Base-by-base conservation (phyloP, 2,329 filamentous ascomycete species). In the Orbilia brochopaga region DNA sequence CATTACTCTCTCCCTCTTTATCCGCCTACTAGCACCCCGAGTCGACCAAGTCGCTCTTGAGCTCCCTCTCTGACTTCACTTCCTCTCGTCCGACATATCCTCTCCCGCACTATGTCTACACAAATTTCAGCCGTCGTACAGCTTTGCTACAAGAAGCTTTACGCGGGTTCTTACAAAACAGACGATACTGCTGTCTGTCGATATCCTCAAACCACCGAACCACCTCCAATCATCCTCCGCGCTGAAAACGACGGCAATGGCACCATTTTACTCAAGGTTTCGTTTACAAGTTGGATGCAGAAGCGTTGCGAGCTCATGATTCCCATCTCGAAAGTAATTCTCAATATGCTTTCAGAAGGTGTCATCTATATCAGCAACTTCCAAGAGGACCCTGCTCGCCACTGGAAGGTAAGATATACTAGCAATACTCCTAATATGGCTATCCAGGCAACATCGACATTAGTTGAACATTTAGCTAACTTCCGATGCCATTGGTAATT, bases 231-330 rank as follows among this genome's bases (percentile, higher is more conserved):
- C 15, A 53, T 23, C 2, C 21, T 69, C 3, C 53, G 52, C 46
- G 8, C 44, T 1, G 50, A 32, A 19, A 40, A 5, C 2, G 52
- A 30, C 15, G 15, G 13, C 1, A 48, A 19, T 6, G 2, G 7
- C 7, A 46, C 5, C 2, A 5, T 27, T 11, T 54, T 24, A 27
- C 27, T 63, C 11, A 30, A 56, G 15, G 10, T 70, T 24, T n/a
- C 54, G 1, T 70, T 70, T 15, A 70, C 59, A 5, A 58, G 19
- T 19, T 70, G 65, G 65, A 58, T 37, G 1, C 17, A 37, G 0
- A 46, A 23, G 17, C 46, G 44, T 8, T 70, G 58, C 19, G 32
- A 37, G 10, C 17, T 70, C 2, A 37, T 53, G 1, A 27, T 70
- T 2, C 58, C 65, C 8, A 15, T 62, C 1, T 2, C 13, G 2